Conservation (phyloP, 1,284 basidiomycete genomes). For the Ceratobasidium sp. region DNA sequence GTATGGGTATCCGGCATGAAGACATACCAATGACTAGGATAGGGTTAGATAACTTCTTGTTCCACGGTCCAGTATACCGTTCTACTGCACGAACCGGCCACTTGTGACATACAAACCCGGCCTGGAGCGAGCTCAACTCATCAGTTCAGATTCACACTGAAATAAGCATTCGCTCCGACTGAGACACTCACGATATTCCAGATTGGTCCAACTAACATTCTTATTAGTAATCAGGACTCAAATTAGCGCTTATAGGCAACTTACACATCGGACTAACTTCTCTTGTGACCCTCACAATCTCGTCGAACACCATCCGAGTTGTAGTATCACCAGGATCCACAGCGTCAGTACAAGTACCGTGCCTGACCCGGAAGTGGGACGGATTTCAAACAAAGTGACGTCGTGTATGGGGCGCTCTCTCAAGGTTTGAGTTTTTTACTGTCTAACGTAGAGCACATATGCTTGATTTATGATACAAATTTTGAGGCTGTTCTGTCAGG, state of each 20-base stretch:
- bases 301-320: constrained; percentile 43
- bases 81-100: constrained; percentile 46
- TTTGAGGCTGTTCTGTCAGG: too few relatives aligned
- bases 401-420: not conserved
- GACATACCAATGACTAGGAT: constrained; percentile 45
- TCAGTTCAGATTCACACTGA: too few relatives aligned
- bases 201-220: constrained; percentile 19
- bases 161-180: too few relatives aligned
- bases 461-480: too few relatives aligned
- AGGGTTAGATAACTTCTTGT: constrained; percentile 37
- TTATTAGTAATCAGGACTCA: too few relatives aligned
- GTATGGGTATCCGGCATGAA: not conserved
- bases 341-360: constrained; percentile 44
- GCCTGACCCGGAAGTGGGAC: not conserved
- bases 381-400: not conserved
- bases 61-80: constrained; percentile 39
- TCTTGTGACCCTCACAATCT: constrained; percentile 14
- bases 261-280: constrained; percentile 36
- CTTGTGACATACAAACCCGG: constrained; percentile 14
- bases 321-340: constrained; percentile 36
- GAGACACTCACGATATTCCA: constrained; percentile 9
- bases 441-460: too few relatives aligned
- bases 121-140: not conserved
- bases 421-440: not conserved
- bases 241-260: not conserved